These are phyloP conservation scores for Talaromyces funiculosus DNA, from an alignment of 2,329 filamentous ascomycete genomes.

Conservation along the genomic window DNA sequence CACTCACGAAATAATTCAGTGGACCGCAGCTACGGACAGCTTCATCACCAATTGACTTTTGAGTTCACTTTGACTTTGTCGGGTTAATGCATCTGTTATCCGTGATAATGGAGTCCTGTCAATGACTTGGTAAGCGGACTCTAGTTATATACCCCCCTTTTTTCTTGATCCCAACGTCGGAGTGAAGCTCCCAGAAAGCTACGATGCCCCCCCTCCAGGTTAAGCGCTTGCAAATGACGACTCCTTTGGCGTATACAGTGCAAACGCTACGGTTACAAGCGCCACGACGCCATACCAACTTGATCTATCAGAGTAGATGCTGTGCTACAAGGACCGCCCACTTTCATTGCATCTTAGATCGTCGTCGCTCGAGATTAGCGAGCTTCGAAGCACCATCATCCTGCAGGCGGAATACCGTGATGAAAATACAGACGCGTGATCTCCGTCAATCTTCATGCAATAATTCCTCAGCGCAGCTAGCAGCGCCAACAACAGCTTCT, in stretches of 20 bases:
- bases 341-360: not conserved
- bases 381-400: not conserved
- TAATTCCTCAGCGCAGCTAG: not conserved
- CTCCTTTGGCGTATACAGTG: not conserved
- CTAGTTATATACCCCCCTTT: no score
- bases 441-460: slow-evolving; percentile 1
- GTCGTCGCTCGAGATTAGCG: not conserved
- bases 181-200: not conserved
- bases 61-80: not conserved
- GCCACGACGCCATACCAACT: not conserved
- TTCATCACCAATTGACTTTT: not conserved
- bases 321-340: not conserved
- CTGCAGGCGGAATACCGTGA: not conserved
- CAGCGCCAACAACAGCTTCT: not conserved
- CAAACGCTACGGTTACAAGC: not conserved
- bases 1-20: not conserved
- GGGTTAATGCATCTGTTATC: not conserved
- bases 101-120: not conserved
- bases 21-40: not conserved
- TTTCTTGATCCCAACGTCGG: not conserved
- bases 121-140: not conserved
- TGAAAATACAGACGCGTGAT: not conserved
- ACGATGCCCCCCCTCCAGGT: not conserved
- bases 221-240: not conserved
- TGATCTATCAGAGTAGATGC: not conserved